Evolutionary conservation across 495 filamentous ascomycete species (phyloP), one percentile per base, ranked within the genome.

Genomic region (Penicillium psychrofluorescens): DNA sequence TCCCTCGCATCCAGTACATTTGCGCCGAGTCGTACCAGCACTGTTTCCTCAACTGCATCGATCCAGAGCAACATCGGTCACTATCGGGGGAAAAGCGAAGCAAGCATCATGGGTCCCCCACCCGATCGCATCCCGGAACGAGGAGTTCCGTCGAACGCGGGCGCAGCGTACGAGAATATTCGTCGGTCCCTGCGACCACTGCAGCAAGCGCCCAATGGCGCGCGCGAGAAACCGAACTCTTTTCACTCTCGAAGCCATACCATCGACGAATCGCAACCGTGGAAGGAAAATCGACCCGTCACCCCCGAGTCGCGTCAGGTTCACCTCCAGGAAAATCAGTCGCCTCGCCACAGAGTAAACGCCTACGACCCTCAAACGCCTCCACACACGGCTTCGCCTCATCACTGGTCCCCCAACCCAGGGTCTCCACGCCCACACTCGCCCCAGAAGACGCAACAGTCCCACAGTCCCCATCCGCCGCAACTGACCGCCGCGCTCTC

Each of bases 121-220:
- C 22, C 22, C 22, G 22, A 22, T 22, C 22, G 2, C 22, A 22
- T 22, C 22, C 22, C 50, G 11, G 53, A 54, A 13, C 29, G 32
- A 36, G 48, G 46, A 30, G 48, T 8, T 8, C 48, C 63, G 58
- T 61, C 71, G 57, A 76, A 68, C 45, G 68, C 62, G 66, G 74
- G 58, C 55, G 70, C 45, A 66, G 81, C 54, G 68, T 92, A 89
- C 61, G 81, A 79, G 49, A 81, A 70, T 45, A 77, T 82, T 33
- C 83, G 88, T 12, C 83, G 87, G 51, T 89, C 86, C 9, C 67
- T 94, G 43, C 77, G 87, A 50, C 85, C 88, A 15, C 75, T 90
- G 9, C 79, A 86, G 10, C 86, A 85, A 58, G 70, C 79, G 1
- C 83, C 87, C 5, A 73, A 75, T 40, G 63, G 68, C 16, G 63